Percentiles rank a stretch among this genome's conserved stretches.
Evolutionary conservation across 352 stramenopile genomes (phyloP).

Genomic region (Thalassiosira allenii): DNA sequence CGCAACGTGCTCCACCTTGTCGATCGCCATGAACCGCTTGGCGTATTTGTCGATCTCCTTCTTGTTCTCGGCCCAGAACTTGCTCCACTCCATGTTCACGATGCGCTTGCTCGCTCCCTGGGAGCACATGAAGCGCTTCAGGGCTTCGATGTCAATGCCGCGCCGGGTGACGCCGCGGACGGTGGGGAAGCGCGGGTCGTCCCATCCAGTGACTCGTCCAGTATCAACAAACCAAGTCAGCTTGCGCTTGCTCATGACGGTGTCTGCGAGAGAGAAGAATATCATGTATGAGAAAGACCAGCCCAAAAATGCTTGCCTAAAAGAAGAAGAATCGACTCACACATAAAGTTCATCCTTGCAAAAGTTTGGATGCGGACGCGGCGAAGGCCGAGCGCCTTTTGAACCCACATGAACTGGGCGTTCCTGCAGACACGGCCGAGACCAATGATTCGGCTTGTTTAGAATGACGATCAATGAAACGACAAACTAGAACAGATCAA

Average conservation of each 20-base stretch:
- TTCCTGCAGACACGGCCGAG: too few species aligned
- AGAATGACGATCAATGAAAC: too few species aligned
- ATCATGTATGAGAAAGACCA: not conserved
- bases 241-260: constrained; percentile 99
- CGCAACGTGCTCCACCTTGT: constrained; percentile 88
- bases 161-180: constrained; percentile 97
- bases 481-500: too few species aligned
- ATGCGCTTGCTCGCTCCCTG: constrained; percentile 96
- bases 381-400: constrained; percentile 88
- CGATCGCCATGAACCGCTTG: constrained; percentile 97
- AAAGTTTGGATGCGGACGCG: constrained; percentile 93
- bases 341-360: constrained; percentile 99
- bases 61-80: constrained; percentile 99
- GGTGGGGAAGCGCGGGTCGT: constrained; percentile 98
- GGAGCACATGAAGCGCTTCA: constrained; percentile 95
- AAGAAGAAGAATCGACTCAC: too few species aligned
- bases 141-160: constrained; percentile 94
- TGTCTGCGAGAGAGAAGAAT: constrained; percentile 77
- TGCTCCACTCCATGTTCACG: constrained; percentile 99
- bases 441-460: too few species aligned
- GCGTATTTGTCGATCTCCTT: constrained; percentile 95
- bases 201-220: constrained; percentile 95
- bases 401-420: constrained; percentile 97
- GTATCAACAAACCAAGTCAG: constrained; percentile 99
- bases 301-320: too few species aligned